Evolutionary conservation across 768 basidiomycete species (phyloP).

Genomic region (Lactarius akahatsu): DNA sequence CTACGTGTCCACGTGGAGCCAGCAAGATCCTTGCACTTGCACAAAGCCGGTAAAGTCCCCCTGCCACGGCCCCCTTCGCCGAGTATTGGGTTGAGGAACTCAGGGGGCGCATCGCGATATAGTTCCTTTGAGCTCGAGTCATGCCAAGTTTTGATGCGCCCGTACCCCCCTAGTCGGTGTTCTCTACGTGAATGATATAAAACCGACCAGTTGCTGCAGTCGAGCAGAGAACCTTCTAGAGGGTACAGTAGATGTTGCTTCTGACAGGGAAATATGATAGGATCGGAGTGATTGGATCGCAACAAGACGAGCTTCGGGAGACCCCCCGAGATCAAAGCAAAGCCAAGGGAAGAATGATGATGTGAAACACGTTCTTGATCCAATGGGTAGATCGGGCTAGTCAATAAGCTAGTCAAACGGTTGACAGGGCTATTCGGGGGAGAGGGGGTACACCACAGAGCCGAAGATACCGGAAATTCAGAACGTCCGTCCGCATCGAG

Average conservation of each 20-base stretch:
- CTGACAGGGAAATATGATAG: no score
- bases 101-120: slow-evolving; percentile 11
- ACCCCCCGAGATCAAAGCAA: neutral
- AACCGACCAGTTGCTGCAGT: slow-evolving; percentile 16
- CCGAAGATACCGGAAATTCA: slow-evolving; percentile 11
- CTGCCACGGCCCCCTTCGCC: neutral
- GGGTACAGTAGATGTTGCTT: neutral
- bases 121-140: neutral
- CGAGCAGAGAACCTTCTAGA: neutral
- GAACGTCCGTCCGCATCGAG: neutral
- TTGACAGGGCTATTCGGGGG: neutral
- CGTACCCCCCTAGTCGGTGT: neutral
- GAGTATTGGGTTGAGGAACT: neutral
- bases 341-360: neutral
- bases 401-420: neutral
- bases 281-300: slow-evolving; percentile 6
- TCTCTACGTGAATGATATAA: neutral
- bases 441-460: neutral
- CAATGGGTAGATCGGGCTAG: neutral
- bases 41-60: neutral
- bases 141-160: slow-evolving; percentile 4
- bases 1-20: slow-evolving; percentile 1
- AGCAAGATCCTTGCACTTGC: neutral
- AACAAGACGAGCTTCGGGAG: neutral
- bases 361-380: slow-evolving; percentile 7